A percentile compares a stretch with the other conserved stretches of the same genome.
Conservation (phyloP, 306 rosid species). For the Pterocarpus santalinus region DNA sequence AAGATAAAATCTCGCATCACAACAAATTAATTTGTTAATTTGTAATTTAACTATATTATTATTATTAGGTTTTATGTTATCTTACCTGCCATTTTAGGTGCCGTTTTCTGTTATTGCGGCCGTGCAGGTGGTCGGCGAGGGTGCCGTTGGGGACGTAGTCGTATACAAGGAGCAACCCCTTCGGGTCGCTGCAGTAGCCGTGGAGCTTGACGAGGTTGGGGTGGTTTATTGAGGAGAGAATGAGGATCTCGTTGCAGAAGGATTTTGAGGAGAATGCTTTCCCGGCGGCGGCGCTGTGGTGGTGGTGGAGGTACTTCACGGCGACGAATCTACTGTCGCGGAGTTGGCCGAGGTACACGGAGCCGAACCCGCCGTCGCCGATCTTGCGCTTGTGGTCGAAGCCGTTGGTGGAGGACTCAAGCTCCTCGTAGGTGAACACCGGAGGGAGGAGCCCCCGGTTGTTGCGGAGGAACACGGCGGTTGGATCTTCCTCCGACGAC, state of each 20-base stretch:
- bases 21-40: too few relatives aligned
- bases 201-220: slow-evolving; percentile 92
- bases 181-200: slow-evolving; percentile 92
- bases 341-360: slow-evolving; percentile 83
- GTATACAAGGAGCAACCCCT: slow-evolving; percentile 81
- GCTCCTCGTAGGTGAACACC: slow-evolving; percentile 82
- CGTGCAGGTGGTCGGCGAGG: slow-evolving; percentile 87
- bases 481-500: slow-evolving; percentile 70
- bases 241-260: slow-evolving; percentile 93
- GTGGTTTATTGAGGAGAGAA: slow-evolving; percentile 84
- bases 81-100: slow-evolving; percentile 65
- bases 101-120: slow-evolving; percentile 56
- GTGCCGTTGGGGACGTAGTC: slow-evolving; percentile 94
- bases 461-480: slow-evolving; percentile 74
- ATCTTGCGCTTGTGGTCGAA: slow-evolving; percentile 87
- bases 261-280: slow-evolving; percentile 73
- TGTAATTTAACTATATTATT: too few relatives aligned
- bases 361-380: slow-evolving; percentile 97
- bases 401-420: slow-evolving; percentile 70
- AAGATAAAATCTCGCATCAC: neutral
- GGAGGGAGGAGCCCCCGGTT: slow-evolving; percentile 88
- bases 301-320: slow-evolving; percentile 85
- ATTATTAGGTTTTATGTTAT: neutral
- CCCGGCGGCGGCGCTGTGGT: slow-evolving; percentile 50
- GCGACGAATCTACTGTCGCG: slow-evolving; percentile 77